Base-by-base conservation (phyloP, 306 rosid species). In the Luffa aegyptiaca region DNA sequence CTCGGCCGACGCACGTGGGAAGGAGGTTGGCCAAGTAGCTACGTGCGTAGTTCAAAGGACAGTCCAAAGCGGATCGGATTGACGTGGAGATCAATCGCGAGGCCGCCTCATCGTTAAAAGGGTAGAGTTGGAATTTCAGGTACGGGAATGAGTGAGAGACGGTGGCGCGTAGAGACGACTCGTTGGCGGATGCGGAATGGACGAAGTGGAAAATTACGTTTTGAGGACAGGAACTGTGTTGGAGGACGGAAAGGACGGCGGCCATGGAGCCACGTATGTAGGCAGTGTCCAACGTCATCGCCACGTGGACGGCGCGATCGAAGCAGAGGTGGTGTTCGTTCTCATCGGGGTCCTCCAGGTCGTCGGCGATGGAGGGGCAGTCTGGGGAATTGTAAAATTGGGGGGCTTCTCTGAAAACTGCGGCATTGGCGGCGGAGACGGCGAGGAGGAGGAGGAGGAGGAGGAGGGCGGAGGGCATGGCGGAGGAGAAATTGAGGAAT, bases 241-340 rank as follows among this genome's bases (percentile, higher is more conserved):
- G 98, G 35, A 93, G 92, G 6, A 92, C 89, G 2, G 98, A 93
- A 33, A 93, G 89, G 26, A 93, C 84, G 1, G 98, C 98, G 0
- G 98, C 98, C 97, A 93, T 90, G 80, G 98, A 92, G 39, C 98
- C 98, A 0, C 98, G 85, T 80, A 93, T 80, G 90, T 93, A 93
- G 35, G 91, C 84, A 0, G 89, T 83, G 89, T 93, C 98, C 5
- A 93, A 82, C 1, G 98, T 93, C 98, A 93, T 93, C 36, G 98
- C 98, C 0, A 93, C 90, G 36, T 93, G 96, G 3, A 92, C 91
- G 16, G 85, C 91, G 36, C 70, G 85, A 35, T 80, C 81, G 0
- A 91, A 92, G 81, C 97, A 95, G 8, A 89, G 65, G 51, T 73
- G 75, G 2, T 36, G 35, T 13, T 80, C 73, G 2, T 36, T 53